Evolutionary conservation across 2,329 filamentous ascomycete genomes (phyloP), one percentile per base, ranked within the genome.

Genomic region (Aspergillus arachidicola): DNA sequence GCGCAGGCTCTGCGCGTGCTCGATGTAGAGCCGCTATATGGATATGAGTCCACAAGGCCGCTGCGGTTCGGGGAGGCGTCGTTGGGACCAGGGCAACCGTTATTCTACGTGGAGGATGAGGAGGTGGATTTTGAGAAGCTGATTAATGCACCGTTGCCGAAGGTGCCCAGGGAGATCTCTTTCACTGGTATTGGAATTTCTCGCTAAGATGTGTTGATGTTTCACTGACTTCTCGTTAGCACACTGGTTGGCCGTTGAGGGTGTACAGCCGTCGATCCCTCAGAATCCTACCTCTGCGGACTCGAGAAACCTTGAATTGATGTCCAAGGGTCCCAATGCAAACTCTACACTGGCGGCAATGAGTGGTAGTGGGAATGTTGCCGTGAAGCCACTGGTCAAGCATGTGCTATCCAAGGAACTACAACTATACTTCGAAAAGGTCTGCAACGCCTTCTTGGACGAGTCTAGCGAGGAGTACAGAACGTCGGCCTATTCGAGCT

Each of bases 71-170:
- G 95, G 58, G 95, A 99, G 79, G 95, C 95, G 3, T 96, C 92
- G 62, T 83, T 99, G 64, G 95, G 95, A 0, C 93, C 94, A 16
- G 94, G 94, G 11, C 95, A 99, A 79, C 93, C 94, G 59, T 82
- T 99, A 26, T 99, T 94, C 79, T 99, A 99, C 76, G 91, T 99
- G 43, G 95, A 99, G 75, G 95, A 99, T 76, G 95, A 99, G 75
- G 95, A 99, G 82, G 90, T 98, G 60, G 95, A 99, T 79, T 98
- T 99, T 75, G 95, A 99, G 82, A 98, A 98, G 83, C 83, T 99
- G 69, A 97, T 99, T 76, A 99, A 99, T 80, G 93, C 93, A 68
- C 92, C 95, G 5, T 80, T 99, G 69, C 95, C 95, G 30, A 97
- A 96, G 78, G 94, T 99, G 34, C 95, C 95, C 38, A 86, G 94